phyloP scores from a whole-genome alignment of 2,329 filamentous ascomycete genomes.

The Apiospora saccharicola region DNA sequence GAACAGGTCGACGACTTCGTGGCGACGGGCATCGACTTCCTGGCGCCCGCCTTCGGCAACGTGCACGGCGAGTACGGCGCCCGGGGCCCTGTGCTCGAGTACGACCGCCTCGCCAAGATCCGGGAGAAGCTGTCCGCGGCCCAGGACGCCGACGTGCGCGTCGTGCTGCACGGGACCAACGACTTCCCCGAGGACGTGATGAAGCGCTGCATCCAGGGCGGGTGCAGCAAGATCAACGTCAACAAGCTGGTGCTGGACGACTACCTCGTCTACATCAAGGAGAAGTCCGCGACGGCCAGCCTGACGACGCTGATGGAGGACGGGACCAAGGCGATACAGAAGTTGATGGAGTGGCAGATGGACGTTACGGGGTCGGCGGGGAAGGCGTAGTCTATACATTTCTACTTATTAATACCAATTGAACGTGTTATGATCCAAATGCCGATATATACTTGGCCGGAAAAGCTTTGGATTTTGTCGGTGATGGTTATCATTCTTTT shows the following conservation, averaged over 20 bases:
- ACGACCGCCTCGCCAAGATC: conserved; percentile 54
- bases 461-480: no score
- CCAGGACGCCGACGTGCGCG: conserved; percentile 44
- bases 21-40: conserved; percentile 74
- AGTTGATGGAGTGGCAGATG: conserved; percentile 56
- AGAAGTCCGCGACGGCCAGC: conserved; percentile 45
- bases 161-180: conserved; percentile 65
- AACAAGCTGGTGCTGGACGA: conserved; percentile 60
- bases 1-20: conserved; percentile 77
- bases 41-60: conserved; percentile 80
- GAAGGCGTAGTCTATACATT: conserved; percentile 35
- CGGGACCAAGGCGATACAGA: conserved; percentile 51
- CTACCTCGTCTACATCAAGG: conserved; percentile 50
- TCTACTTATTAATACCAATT: no score
- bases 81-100: conserved; percentile 68
- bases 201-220: conserved; percentile 57
- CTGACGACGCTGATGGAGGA: conserved; percentile 53
- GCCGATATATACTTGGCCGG: no score
- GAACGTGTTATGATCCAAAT: no score
- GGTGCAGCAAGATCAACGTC: conserved; percentile 65
- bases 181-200: conserved; percentile 59
- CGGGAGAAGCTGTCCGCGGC: conserved; percentile 41
- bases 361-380: conserved; percentile 54
- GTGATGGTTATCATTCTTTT: no score
- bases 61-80: conserved; percentile 78